Evolutionary conservation across 2,329 filamentous ascomycete species (phyloP).

Genomic region (Apiospora aurea): DNA sequence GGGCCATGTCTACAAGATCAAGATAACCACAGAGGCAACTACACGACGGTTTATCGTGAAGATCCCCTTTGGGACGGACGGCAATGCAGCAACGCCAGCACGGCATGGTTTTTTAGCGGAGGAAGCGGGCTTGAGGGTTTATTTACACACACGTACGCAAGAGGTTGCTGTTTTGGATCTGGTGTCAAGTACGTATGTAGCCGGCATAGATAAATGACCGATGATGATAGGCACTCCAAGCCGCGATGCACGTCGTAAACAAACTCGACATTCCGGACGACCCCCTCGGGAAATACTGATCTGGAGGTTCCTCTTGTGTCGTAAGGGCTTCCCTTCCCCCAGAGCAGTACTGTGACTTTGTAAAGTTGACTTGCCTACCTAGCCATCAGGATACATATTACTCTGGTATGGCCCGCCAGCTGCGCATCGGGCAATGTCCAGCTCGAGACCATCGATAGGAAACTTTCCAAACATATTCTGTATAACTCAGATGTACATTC

Average conservation of each 20-base stretch:
- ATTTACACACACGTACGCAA: neutral
- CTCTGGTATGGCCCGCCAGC: neutral
- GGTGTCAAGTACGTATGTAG: neutral
- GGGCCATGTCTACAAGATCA: neutral
- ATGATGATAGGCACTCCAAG: neutral
- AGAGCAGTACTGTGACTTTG: neutral
- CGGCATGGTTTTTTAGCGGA: neutral
- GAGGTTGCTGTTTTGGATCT: neutral
- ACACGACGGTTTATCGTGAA: neutral
- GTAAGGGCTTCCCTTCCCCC: neutral
- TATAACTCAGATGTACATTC: neutral
- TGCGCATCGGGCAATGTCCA: neutral
- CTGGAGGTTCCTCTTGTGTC: conserved; percentile 23
- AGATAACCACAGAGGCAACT: neutral
- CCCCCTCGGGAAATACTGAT: neutral
- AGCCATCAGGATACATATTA: conserved; percentile 19
- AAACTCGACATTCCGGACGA: neutral
- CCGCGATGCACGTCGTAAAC: neutral
- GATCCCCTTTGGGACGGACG: neutral
- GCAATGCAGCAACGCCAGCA: neutral
- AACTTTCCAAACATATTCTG: neutral
- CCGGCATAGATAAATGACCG: neutral
- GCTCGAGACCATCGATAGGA: neutral
- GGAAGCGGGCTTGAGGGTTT: neutral
- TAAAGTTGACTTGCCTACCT: neutral